phyloP scores from a whole-genome alignment of 306 rosid species.

The Prunus dulcis region DNA sequence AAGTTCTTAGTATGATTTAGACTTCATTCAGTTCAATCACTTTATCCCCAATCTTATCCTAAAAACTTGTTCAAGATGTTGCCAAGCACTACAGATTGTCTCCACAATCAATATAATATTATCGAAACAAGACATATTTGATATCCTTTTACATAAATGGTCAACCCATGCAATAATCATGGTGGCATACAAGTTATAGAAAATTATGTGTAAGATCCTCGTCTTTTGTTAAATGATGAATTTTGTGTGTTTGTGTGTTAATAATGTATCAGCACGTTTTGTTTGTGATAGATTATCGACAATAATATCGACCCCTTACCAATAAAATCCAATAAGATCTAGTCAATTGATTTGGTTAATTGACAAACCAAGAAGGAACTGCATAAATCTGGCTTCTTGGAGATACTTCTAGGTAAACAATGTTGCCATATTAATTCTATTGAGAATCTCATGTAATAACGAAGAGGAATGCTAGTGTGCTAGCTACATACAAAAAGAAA shows the following conservation, averaged over 20 bases:
- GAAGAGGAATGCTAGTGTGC: too few species aligned
- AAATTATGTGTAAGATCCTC: too few species aligned
- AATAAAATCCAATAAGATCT: too few species aligned
- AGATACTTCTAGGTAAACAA: background rate
- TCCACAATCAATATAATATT: background rate
- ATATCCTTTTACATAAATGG: background rate
- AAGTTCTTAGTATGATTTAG: background rate
- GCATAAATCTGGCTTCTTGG: background rate
- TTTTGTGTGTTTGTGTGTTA: too few species aligned
- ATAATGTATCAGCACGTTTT: too few species aligned
- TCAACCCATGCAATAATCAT: background rate
- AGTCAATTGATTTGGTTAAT: background rate
- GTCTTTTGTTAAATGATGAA: too few species aligned
- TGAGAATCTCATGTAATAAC: too few species aligned
- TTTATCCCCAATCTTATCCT: background rate
- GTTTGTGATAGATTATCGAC: too few species aligned
- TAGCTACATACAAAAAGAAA: too few species aligned
- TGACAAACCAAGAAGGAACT: background rate
- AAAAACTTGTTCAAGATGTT: background rate
- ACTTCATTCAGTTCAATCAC: background rate
- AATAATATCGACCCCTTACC: too few species aligned
- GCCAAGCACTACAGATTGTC: background rate
- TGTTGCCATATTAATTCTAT: too few species aligned
- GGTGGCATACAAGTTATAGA: background rate
- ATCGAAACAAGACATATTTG: background rate